phyloP scores from a whole-genome alignment of 164 flowering plant species.

The Houttuynia cordata region DNA sequence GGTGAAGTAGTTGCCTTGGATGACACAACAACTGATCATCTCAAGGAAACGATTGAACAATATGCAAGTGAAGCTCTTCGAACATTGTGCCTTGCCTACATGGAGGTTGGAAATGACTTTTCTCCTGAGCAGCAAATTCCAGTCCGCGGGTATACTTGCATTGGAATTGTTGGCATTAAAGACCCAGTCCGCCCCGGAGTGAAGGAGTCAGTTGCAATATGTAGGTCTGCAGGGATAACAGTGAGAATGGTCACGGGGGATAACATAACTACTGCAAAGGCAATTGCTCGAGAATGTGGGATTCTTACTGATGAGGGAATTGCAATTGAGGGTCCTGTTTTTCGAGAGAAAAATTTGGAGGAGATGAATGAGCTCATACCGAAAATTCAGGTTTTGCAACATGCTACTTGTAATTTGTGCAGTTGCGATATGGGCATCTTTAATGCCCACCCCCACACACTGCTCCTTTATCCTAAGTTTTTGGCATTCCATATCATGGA shows the following conservation, averaged over 20 bases:
- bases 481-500: too few relatives aligned
- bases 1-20: slow-evolving; percentile 66
- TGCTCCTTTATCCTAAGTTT: too few relatives aligned
- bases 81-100: slow-evolving; percentile 82
- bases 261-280: slow-evolving; percentile 87
- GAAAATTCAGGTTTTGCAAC: slow-evolving; percentile 54
- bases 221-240: slow-evolving; percentile 81
- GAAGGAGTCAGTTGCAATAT: slow-evolving; percentile 83
- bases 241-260: slow-evolving; percentile 98
- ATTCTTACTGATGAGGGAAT: slow-evolving; percentile 78
- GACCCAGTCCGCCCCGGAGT: slow-evolving; percentile 98
- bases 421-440: too few relatives aligned
- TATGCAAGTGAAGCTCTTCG: slow-evolving; percentile 91
- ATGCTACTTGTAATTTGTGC: too few relatives aligned
- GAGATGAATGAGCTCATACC: slow-evolving; percentile 72
- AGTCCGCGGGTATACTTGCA: slow-evolving; percentile 54
- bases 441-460: too few relatives aligned
- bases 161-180: slow-evolving; percentile 90
- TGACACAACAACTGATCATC: slow-evolving; percentile 28
- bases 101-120: slow-evolving; percentile 50
- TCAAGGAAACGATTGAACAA: slow-evolving; percentile 48
- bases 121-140: slow-evolving; percentile 48
- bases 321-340: slow-evolving; percentile 91
- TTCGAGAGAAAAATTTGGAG: slow-evolving; percentile 61
- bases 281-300: slow-evolving; percentile 96